Evolutionary conservation across 345 rosid genomes (phyloP), one percentile per base, ranked within the genome.

Genomic region (Garcia nutans): DNA sequence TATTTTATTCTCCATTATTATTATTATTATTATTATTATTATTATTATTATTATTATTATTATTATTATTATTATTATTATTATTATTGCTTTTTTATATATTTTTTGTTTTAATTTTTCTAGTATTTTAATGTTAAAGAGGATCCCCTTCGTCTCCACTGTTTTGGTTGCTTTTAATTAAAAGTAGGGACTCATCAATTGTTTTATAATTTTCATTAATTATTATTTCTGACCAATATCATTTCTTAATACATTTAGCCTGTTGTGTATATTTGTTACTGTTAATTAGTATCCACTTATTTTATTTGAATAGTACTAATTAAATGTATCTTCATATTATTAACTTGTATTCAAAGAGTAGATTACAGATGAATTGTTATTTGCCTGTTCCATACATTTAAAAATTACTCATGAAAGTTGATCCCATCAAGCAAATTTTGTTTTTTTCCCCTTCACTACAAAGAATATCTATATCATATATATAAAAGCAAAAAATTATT

Each of bases 21-120:
- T 64, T 28, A 9, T 64, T 63, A 9, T 64, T 28, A 9, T 64
- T 63, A 9, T 64, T 28, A 9, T 64, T 63, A 9, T 64, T 28
- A 9, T 64, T 63, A 9, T 64, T 28, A 9, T 64, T 63, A n/a
- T n/a, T n/a, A 74, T 74, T 74, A 74, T 74, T 74, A 74, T 74
- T 74, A 74, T 74, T 74, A 74, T 74, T 74, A 74, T 74, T 74
- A 74, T 74, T 74, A 74, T 74, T 74, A 74, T 74, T 74, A 74
- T 74, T 74, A 9, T 64, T 28, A 9, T 64, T 63, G 50, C 62
- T 52, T 49, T 52, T 37, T n/a, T n/a, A n/a, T n/a, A n/a, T 37
- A 3, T 37, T 37, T 50, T 64, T 49, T 33, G 20, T 52, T 37
- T 37, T 50, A 28, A 52, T 49, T n/a, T 28, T 52, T 20, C 24